Evolutionary conservation across 179 eudicot genomes (phyloP), one percentile per base, ranked within the genome.

Genomic region (Beta corolliflora): DNA sequence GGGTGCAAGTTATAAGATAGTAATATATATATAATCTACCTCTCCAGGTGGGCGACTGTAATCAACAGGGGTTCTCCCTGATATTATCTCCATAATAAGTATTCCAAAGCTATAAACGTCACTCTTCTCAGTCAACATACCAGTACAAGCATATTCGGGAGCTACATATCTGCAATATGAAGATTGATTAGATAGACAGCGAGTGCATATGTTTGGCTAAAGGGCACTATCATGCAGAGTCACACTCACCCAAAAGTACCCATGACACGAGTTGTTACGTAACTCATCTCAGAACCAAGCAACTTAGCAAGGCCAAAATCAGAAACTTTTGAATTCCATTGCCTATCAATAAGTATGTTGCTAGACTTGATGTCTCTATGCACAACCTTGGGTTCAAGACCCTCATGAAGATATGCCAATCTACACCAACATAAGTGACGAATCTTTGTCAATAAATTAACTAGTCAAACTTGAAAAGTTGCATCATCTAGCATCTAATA

Each of bases 251-350:
- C 93, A 76, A 92, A 92, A 74, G 95, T 91, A 77, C 92, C 95
- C 95, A 90, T 91, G 48, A 91, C 95, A 58, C 93, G 95, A 70
- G 95, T 90, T 73, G 95, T 90, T 61, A 91, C 95, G 41, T 89
- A 91, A 74, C 91, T 91, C 44, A 76, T 89, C 73, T 90, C 95
- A 5, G 95, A 88, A 77, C 88, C 70, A 45, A 91, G 89, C 83
- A 91, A 83, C 89, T 91, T 91, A 36, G 95, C 95, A 77, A 92
- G 91, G 63, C 95, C 95, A 36, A 92, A 92, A 81, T 92, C 93
- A 48, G 93, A 92, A 44, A 92, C 87, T 86, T 88, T 92, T 9
- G 95, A 81, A 48, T 90, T 67, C 93, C 93, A 92, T 25, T 88
- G 89, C 69, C 87, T 83, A 78, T 92, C 95, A 75, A 92, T 81